Evolutionary conservation across 2,329 filamentous ascomycete species (phyloP).

Genomic region (Talaromyces funiculosus): DNA sequence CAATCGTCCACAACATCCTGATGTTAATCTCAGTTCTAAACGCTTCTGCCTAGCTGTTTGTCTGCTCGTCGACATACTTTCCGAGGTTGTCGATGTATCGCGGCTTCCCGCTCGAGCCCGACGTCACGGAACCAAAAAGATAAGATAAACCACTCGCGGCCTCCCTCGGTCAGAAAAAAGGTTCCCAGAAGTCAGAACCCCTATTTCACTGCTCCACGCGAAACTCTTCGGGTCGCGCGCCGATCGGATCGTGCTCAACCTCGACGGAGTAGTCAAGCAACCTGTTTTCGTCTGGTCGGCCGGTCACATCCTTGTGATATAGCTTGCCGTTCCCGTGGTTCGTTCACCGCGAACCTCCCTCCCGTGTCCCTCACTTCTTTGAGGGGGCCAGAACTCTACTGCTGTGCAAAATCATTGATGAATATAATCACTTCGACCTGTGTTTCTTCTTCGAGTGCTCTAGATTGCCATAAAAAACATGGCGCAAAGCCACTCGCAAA

Average conservation of each 20-base stretch:
- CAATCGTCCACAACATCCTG: neutral
- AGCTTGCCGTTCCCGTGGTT: slow-evolving; percentile 1
- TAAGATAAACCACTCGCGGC: neutral
- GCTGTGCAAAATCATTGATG: neutral
- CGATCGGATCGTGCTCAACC: neutral
- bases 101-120: neutral
- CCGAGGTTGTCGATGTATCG: too few relatives aligned
- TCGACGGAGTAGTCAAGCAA: neutral
- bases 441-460: neutral
- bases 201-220: slow-evolving; percentile 1
- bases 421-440: neutral
- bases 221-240: neutral
- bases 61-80: neutral
- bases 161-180: neutral
- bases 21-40: neutral
- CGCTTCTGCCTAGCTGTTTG: neutral
- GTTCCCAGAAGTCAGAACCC: neutral
- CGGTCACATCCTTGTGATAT: neutral
- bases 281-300: neutral
- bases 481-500: slow-evolving; percentile 12
- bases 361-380: neutral
- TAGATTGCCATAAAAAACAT: neutral
- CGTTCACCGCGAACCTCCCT: neutral
- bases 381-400: neutral
- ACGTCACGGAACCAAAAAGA: slow-evolving; percentile 5